A percentile compares a stretch with the other conserved stretches of the same genome.
phyloP scores from a whole-genome alignment of 768 basidiomycete species.

The Rhodotorula diobovata region DNA sequence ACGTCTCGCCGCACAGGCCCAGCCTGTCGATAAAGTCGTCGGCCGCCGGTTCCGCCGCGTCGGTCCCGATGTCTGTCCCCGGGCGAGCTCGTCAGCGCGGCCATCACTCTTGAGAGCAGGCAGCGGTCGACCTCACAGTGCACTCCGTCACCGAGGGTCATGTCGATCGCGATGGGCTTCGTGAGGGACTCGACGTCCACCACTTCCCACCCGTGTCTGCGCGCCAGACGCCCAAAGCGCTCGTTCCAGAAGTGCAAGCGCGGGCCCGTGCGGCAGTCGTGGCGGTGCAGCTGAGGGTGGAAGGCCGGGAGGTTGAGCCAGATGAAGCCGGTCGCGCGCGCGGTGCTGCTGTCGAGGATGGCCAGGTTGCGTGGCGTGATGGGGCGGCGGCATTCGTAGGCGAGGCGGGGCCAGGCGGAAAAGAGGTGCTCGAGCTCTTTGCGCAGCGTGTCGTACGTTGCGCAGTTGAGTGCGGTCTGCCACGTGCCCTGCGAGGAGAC shows the following conservation, averaged over 20 bases:
- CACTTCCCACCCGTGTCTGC: constrained; percentile 2
- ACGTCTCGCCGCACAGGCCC: neutral
- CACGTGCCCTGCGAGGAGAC: constrained; percentile 4
- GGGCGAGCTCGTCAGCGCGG: neutral
- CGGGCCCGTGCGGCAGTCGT: constrained; percentile 14
- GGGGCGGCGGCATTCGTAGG: too few relatives aligned
- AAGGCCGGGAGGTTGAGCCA: constrained; percentile 10
- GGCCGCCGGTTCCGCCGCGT: neutral
- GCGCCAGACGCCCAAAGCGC: neutral
- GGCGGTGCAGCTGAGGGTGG: neutral
- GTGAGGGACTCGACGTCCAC: constrained; percentile 4
- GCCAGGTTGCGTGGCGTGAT: neutral
- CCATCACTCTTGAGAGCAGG: too few relatives aligned
- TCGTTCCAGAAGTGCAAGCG: constrained; percentile 21
- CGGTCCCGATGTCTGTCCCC: neutral
- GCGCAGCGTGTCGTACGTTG: neutral
- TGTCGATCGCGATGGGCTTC: constrained; percentile 6
- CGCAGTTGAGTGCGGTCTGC: constrained; percentile 2
- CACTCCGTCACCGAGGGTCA: constrained; percentile 2
- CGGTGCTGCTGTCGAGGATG: neutral
- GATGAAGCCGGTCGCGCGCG: neutral
- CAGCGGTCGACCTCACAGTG: constrained; percentile 11
- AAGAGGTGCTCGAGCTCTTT: neutral
- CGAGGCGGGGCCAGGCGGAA: neutral
- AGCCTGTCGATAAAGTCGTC: neutral